Percentiles rank a stretch among this genome's conserved stretches.
Evolutionary conservation across 2,329 filamentous ascomycete genomes (phyloP).

Genomic region (Monilinia fructicola): DNA sequence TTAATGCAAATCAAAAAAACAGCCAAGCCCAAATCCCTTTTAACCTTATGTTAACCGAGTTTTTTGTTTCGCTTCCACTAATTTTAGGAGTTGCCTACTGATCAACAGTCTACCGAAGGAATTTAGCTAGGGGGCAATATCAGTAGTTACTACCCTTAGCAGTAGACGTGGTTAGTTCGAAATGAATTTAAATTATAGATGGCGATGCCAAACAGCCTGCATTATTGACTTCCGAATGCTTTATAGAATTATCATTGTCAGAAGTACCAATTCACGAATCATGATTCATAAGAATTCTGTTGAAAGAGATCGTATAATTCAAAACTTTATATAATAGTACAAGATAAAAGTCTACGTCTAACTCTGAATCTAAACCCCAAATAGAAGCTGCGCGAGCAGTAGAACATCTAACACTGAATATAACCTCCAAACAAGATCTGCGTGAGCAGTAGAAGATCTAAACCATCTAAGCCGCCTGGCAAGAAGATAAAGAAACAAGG

Average conservation of each 20-base stretch:
- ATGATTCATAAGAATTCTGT: not conserved
- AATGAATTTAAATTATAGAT: too few relatives aligned
- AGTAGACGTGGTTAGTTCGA: too few relatives aligned
- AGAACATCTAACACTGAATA: not conserved
- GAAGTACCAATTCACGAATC: not conserved
- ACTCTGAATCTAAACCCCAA: not conserved
- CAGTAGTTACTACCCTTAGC: too few relatives aligned
- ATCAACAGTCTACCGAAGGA: too few relatives aligned
- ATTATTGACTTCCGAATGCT: too few relatives aligned
- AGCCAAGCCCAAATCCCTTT: not conserved
- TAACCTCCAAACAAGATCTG: not conserved
- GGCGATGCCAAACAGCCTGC: too few relatives aligned
- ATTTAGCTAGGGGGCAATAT: too few relatives aligned
- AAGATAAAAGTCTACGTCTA: not conserved
- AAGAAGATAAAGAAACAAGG: not conserved
- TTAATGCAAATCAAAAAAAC: not conserved
- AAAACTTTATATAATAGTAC: not conserved
- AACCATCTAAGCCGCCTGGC: not conserved
- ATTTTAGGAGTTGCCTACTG: not conserved
- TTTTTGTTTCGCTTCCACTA: not conserved
- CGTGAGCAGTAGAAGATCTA: constrained; percentile 8
- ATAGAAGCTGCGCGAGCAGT: not conserved
- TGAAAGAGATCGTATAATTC: not conserved
- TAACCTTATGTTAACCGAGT: not conserved
- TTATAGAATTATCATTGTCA: too few relatives aligned